Base-by-base conservation (phyloP, 106 monocot species). In the Phalaenopsis equestris region DNA sequence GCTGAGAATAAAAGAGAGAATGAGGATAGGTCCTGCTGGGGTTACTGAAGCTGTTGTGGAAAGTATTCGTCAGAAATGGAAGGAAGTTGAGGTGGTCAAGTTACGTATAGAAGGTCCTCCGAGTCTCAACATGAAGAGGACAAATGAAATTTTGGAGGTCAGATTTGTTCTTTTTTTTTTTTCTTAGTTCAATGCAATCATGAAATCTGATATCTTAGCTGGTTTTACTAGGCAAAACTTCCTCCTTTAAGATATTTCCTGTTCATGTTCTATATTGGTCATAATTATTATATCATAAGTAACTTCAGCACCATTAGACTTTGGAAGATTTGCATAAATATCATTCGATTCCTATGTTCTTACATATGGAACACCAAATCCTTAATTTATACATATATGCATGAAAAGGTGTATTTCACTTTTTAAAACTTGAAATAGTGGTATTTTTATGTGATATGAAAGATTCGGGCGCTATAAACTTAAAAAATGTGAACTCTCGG, bases 1-100 rank as follows among this genome's bases (percentile, higher is more conserved):
- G 6, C 76, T 98, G 72, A 92, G 90, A 84, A 90, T 94, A 86
- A 98, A 94, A 85, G 97, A 94, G 79, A 98, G 94, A 72, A 89
- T 89, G 79, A 94, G 89, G 67, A 86, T 98, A 39, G 94, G 97
- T 7, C 79, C 89, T 11, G 92, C 87, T 48, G 97, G 97, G 19
- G 92, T 98, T 58, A 94, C 94, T 30, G 82, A 90, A 56, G 83
- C 85, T 12, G 43, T 98, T n/a, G 92, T 94, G 41, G 83, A 90
- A 74, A 84, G 52, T 73, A 94, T 98, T 78, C 90, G 85, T 61
- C 67, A 79, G 82, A 98, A 92, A 72, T 98, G 97, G 97, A 90
- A 84, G 80, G 85, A 85, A 52, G 58, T 47, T 15, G 97, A 98
- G 88, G 90, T 98, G 67, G 89, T 98, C 58, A 94, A 94, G 76